Base-by-base conservation (phyloP, 2,329 filamentous ascomycete genomes). In the Pseudogymnoascus sp. region DNA sequence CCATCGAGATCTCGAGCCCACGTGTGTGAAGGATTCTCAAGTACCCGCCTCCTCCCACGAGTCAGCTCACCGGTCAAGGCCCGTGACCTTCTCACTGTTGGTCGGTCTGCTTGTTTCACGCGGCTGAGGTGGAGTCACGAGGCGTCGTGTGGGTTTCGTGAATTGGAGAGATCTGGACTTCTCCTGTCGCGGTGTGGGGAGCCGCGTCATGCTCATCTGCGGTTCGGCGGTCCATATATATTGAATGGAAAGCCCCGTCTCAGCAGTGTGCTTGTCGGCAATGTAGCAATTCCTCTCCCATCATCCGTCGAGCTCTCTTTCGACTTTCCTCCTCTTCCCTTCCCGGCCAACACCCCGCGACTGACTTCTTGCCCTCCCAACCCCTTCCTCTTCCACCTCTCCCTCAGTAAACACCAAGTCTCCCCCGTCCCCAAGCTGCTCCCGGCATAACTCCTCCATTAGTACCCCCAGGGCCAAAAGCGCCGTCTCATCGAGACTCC, bases 401-500 rank as follows among this genome's bases (percentile, higher is more conserved):
- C 79, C 82, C 73, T 92, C 89, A 0, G 87, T 85, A 71, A 93
- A 89, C 1, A 89, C 87, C 60, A 91, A 74, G 74, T 92, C 87
- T 21, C 90, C 90, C 11, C 79, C 83, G 63, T 80, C 77, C 4
- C 88, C 89, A 19, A 93, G 76, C 5, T 80, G 74, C 57, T 86
- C 83, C 43, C 80, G 79, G 14, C 83, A 80, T 2, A 84, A 83
- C 75, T 93, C 90, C 75, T 93, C 90, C 45, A 93, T 77, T 64
- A 93, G 75, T 60, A 93, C 85, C 1, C 90, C 89, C 70, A 93
- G 80, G 0, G 90, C 89, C 63, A 93, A 77, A 65, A 93, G 79
- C 3, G 90, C 90, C 13, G 89, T 91, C 77, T 91, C 90, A 71
- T 93, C 89, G 83, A 93, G 85, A 73, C 85, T 90, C 67, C 81